Percentiles rank a stretch among this genome's conserved stretches.
phyloP scores from a whole-genome alignment of 306 rosid species.

The Mimosa bimucronata region DNA sequence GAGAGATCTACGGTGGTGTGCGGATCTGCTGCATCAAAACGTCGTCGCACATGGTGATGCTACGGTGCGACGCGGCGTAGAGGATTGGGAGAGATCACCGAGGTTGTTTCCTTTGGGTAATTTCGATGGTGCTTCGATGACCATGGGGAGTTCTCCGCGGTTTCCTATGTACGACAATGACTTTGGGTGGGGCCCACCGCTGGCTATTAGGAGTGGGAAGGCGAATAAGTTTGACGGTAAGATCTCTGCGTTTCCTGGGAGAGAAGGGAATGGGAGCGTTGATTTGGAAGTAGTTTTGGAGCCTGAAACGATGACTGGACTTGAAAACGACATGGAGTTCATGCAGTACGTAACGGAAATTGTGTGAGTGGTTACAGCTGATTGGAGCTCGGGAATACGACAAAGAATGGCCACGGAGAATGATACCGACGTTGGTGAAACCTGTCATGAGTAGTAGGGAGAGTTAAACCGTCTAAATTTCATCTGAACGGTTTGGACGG shows the following conservation, averaged over 20 bases:
- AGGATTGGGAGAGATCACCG: constrained; percentile 58
- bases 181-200: constrained; percentile 69
- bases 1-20: constrained; percentile 49
- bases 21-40: constrained; percentile 52
- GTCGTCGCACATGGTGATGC: constrained; percentile 57
- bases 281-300: constrained; percentile 67
- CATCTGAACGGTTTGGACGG: no score
- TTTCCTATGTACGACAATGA: constrained; percentile 72
- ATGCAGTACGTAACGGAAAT: constrained; percentile 50
- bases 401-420: background rate
- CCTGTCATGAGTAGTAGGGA: no score
- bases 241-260: constrained; percentile 62
- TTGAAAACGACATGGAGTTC: constrained; percentile 51
- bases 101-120: constrained; percentile 65
- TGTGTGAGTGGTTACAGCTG: background rate
- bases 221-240: constrained; percentile 71
- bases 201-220: constrained; percentile 59
- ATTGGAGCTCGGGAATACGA: background rate
- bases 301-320: constrained; percentile 58
- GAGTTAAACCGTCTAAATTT: no score
- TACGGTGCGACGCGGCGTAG: constrained; percentile 55
- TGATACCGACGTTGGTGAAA: background rate
- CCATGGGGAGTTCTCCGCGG: constrained; percentile 76
- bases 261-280: constrained; percentile 62
- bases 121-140: constrained; percentile 62